These are phyloP conservation scores for Claviceps fusiformis DNA, from an alignment of 2,329 filamentous ascomycete genomes.

Conservation along the genomic window DNA sequence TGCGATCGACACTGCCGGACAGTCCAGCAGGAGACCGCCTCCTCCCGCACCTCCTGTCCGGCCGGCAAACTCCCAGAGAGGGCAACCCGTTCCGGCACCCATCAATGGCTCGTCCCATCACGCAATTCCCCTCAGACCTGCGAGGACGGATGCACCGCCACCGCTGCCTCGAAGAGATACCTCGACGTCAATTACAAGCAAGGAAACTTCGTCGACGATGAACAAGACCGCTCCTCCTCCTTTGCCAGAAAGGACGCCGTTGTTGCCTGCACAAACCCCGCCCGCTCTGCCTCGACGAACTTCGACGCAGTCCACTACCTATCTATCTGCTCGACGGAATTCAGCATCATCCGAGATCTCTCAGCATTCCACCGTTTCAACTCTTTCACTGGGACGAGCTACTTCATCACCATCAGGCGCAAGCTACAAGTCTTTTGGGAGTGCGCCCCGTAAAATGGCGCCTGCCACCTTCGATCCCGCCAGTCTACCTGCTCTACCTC, in stretches of 20 bases:
- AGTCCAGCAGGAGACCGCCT: constrained; percentile 28
- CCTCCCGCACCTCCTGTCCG: constrained; percentile 28
- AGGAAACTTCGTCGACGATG: constrained; percentile 1
- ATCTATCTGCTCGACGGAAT: constrained; percentile 31
- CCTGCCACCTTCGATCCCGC: constrained; percentile 42
- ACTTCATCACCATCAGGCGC: constrained; percentile 34
- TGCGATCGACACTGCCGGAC: constrained; percentile 18
- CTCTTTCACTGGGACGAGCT: constrained; percentile 32
- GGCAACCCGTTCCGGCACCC: constrained; percentile 20
- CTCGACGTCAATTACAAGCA: constrained; percentile 7
- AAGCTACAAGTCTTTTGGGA: constrained; percentile 31
- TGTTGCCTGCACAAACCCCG: constrained; percentile 25
- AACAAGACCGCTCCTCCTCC: constrained; percentile 19
- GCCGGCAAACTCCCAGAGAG: constrained; percentile 22
- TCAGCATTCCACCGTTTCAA: constrained; percentile 38
- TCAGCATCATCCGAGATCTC: constrained; percentile 47
- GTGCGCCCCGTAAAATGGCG: constrained; percentile 30
- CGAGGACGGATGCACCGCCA: constrained; percentile 22
- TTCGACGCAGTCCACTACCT: constrained; percentile 25
- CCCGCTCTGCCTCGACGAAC: constrained; percentile 36
- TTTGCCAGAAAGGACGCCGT: constrained; percentile 18
- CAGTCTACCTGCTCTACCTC: constrained; percentile 44
- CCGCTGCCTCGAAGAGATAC: constrained; percentile 22
- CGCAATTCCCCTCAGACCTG: constrained; percentile 24
- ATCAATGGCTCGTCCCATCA: constrained; percentile 7